These are phyloP conservation scores for Ganoderma leucocontextum DNA, from an alignment of 1,284 basidiomycete species.

Conservation along the genomic window DNA sequence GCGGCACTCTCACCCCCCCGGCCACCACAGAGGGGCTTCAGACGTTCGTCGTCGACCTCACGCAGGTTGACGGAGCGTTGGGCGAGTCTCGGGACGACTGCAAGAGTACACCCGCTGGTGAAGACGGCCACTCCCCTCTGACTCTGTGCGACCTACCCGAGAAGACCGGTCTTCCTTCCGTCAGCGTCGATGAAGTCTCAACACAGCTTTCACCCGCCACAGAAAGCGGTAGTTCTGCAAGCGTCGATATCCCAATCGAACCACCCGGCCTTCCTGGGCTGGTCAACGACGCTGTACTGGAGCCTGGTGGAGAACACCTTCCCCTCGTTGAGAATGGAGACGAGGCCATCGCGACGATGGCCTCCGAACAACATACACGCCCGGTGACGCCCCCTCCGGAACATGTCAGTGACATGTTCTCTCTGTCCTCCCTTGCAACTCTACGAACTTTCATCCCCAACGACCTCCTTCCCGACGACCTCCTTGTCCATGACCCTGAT, in stretches of 20 bases:
- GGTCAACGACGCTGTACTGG: neutral
- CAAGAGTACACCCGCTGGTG: neutral
- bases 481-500: conserved; percentile 41
- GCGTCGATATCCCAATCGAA: neutral
- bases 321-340: neutral
- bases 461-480: conserved; percentile 41
- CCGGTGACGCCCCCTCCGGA: neutral
- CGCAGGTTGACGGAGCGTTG: conserved; percentile 12
- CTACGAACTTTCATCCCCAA: conserved; percentile 40
- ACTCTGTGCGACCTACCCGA: neutral
- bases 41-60: conserved; percentile 36
- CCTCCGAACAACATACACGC: neutral
- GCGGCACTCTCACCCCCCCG: neutral
- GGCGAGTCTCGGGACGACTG: neutral
- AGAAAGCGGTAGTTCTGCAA: neutral
- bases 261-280: conserved; percentile 9
- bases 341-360: neutral
- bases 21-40: conserved; percentile 8
- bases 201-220: neutral
- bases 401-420: conserved; percentile 13
- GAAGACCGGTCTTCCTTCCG: neutral
- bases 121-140: neutral
- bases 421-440: conserved; percentile 22
- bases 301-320: neutral
- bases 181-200: neutral